Conservation (phyloP, 169 alveolate genomes). For the Cryptosporidium ryanae region DNA sequence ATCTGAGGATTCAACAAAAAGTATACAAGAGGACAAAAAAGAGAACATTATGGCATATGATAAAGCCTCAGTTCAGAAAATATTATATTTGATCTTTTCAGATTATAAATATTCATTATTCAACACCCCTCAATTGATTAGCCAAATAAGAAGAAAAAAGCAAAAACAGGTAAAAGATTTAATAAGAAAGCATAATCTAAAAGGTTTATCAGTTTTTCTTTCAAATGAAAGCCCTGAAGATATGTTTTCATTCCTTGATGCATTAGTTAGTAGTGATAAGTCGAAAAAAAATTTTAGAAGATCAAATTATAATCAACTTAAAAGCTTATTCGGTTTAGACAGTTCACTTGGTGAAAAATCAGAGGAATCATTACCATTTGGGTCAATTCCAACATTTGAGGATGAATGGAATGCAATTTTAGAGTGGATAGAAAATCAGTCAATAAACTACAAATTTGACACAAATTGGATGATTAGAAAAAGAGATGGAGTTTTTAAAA, state of each 20-base stretch:
- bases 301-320: not conserved
- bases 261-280: slow-evolving; percentile 6
- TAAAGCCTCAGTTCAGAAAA: not conserved
- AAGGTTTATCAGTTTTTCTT: slow-evolving; percentile 25
- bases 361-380: slow-evolving; percentile 36
- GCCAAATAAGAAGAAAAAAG: slow-evolving; percentile 49
- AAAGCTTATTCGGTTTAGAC: not conserved
- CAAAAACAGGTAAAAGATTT: slow-evolving; percentile 7
- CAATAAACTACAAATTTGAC: not conserved
- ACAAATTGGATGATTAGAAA: slow-evolving; percentile 30
- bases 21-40: not conserved
- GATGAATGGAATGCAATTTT: slow-evolving; percentile 64
- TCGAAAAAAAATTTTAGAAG: not conserved
- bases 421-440: slow-evolving; percentile 16
- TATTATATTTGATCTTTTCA: not conserved
- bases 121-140: not conserved
- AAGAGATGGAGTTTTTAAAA: not conserved
- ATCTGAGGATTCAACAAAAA: not conserved
- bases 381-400: slow-evolving; percentile 21
- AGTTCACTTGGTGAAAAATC: not conserved
- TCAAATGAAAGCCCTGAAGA: slow-evolving; percentile 20
- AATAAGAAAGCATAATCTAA: not conserved
- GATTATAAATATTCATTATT: slow-evolving; percentile 18
- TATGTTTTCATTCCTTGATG: slow-evolving; percentile 28
- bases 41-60: not conserved